These are phyloP conservation scores for Aspergillus sp. DNA, from an alignment of 2,329 filamentous ascomycete genomes.

Conservation along the genomic window DNA sequence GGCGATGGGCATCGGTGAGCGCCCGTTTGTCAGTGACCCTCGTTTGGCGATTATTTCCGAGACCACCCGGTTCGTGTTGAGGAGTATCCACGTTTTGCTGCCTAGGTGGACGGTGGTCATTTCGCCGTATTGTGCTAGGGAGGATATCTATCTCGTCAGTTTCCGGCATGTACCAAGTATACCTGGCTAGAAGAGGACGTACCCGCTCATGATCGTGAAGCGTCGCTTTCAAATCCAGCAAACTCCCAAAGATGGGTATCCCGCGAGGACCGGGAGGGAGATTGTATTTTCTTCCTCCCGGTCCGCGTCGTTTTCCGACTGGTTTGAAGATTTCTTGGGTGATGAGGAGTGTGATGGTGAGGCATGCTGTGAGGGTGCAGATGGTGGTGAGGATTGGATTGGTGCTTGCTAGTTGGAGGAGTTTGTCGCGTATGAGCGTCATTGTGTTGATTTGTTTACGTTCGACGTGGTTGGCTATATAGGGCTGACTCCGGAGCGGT, in stretches of 20 bases:
- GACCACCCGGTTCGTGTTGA: slow-evolving; percentile 39
- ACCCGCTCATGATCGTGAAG: slow-evolving; percentile 4
- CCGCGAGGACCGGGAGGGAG: slow-evolving; percentile 20
- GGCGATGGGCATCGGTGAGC: slow-evolving; percentile 30
- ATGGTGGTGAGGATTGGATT: too few species aligned
- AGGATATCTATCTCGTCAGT: not conserved
- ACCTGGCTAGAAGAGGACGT: not conserved
- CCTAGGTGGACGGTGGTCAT: slow-evolving; percentile 28
- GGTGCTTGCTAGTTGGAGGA: too few species aligned
- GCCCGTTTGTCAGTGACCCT: slow-evolving; percentile 29
- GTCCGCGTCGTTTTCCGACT: too few species aligned
- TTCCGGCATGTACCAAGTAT: not conserved
- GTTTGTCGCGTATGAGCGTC: too few species aligned
- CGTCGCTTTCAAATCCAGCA: slow-evolving; percentile 6
- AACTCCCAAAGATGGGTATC: slow-evolving; percentile 14
- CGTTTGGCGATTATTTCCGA: slow-evolving; percentile 36
- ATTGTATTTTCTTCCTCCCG: slow-evolving; percentile 8
- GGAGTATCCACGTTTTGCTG: slow-evolving; percentile 39
- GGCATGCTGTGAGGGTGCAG: too few species aligned
- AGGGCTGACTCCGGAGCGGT: too few species aligned
- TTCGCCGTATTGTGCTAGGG: slow-evolving; percentile 21
- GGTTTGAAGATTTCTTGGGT: too few species aligned
- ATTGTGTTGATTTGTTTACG: too few species aligned
- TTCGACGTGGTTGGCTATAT: too few species aligned
- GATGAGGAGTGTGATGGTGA: too few species aligned